phyloP scores from a whole-genome alignment of 176 grass and related monocot genomes.

The Avena atlantica region DNA sequence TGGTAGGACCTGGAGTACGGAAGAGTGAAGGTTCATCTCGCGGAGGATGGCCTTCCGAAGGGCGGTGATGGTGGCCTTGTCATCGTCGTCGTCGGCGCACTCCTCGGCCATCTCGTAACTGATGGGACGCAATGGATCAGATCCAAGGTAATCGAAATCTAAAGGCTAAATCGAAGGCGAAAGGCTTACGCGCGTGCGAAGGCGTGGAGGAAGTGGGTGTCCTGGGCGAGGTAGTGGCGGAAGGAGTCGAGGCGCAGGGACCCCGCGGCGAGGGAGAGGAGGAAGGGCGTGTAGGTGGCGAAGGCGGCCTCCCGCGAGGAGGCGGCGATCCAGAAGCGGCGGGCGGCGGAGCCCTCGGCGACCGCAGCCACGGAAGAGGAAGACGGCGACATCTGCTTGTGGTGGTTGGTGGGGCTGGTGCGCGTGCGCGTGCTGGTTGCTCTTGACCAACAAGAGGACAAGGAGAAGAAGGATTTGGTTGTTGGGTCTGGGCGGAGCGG shows the following conservation, averaged over 20 bases:
- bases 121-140: conserved; percentile 34
- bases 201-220: conserved; percentile 80
- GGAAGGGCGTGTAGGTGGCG: conserved; percentile 76
- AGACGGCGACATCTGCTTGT: conserved; percentile 39
- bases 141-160: conserved; percentile 17
- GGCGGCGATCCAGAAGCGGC: conserved; percentile 82
- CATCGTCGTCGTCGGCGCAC: conserved; percentile 90
- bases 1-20: conserved; percentile 55
- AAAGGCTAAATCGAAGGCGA: background rate
- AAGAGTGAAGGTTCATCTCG: conserved; percentile 77
- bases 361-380: conserved; percentile 50
- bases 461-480: background rate
- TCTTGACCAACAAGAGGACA: background rate
- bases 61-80: conserved; percentile 66
- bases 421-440: background rate
- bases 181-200: conserved; percentile 78
- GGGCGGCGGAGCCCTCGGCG: conserved; percentile 71
- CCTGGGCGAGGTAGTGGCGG: conserved; percentile 84
- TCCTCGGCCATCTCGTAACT: conserved; percentile 96
- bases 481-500: conserved; percentile 4
- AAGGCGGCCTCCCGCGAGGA: conserved; percentile 76
- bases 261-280: conserved; percentile 80
- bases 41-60: conserved; percentile 63
- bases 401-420: background rate
- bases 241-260: conserved; percentile 65